Conservation (phyloP, 805 yeast species). For the Candida quercuum region DNA sequence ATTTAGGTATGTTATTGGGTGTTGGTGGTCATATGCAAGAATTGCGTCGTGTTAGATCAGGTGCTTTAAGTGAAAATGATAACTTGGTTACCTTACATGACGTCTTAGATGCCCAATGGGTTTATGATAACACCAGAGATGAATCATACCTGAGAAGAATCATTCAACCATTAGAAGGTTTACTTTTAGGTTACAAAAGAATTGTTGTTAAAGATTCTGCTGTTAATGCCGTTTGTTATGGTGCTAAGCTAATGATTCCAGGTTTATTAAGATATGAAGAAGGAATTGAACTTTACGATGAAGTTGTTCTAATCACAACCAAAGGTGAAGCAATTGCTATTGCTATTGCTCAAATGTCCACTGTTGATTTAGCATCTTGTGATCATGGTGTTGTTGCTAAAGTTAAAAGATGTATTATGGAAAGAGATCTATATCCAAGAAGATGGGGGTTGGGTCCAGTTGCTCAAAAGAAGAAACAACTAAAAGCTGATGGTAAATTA, state of each 20-base stretch:
- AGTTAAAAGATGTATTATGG: constrained; percentile 99
- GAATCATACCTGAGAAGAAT: constrained; percentile 92
- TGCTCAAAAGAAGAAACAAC: constrained; percentile 97
- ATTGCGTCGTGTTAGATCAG: constrained; percentile 97
- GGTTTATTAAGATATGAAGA: constrained; percentile 97
- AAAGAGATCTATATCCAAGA: constrained; percentile 98
- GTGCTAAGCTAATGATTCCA: constrained; percentile 98
- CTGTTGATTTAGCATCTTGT: constrained; percentile 92
- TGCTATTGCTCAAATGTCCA: constrained; percentile 98
- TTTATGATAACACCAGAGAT: constrained; percentile 94
- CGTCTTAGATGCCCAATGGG: constrained; percentile 97
- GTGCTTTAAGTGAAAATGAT: constrained; percentile 88
- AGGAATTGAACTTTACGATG: constrained; percentile 95
- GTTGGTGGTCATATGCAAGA: constrained; percentile 99
- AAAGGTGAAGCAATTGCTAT: constrained; percentile 99
- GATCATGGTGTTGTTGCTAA: constrained; percentile 99
- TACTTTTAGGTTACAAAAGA: constrained; percentile 93
- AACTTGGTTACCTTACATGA: constrained; percentile 94
- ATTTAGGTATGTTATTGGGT: constrained; percentile 95
- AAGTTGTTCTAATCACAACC: constrained; percentile 95
- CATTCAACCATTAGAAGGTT: constrained; percentile 90
- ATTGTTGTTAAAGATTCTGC: constrained; percentile 93
- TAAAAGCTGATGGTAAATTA: constrained; percentile 94
- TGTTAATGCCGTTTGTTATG: constrained; percentile 96
- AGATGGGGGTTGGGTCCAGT: constrained; percentile 99